Base-by-base conservation (phyloP, 2,329 filamentous ascomycete species). In the Moelleriella libera region DNA sequence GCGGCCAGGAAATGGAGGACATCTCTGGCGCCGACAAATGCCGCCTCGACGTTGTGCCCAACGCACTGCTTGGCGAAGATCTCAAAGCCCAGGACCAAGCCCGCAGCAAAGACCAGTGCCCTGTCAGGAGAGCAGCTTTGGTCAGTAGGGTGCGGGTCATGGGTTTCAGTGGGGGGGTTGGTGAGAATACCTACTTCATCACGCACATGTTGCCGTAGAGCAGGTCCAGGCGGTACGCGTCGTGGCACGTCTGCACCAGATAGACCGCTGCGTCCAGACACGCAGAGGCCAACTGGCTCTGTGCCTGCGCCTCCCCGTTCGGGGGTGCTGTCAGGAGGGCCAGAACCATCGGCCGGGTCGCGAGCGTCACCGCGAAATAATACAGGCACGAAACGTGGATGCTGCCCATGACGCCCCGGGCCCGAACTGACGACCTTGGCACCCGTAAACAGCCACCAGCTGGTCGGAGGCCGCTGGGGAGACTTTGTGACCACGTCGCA, bases 321-420 rank as follows among this genome's bases (percentile, higher is more conserved):
- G 64, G 43, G 44, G 63, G 64, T 44, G 68, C 55, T 5, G 69
- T 69, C 1, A 78, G 57, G 3, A 67, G 63, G 10, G 68, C 71
- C 29, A 78, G 72, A 7, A 80, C 57, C 30, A 79, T 71, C 0
- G 75, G 76, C 1, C 76, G 64, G 0, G 75, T 78, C 3, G 74
- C 71, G 1, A 79, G 56, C 21, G 76, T 78, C 0, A 79, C 72
- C 0, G 74, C 72, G 47, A 78, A 76, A 52, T 80, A 78, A 52
- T 80, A 80, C 0, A 72, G 61, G 48, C 75, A 78, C 0, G 74
- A 71, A 5, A 80, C 68, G 47, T 78, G 74, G 1, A 76, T 63
- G 29, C 68, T 75, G 0, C 68, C 70, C 30, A 76, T 66, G 2
- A 67, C 64, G 0, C 62, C 63, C 14, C 65, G 60, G 28, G 28